A percentile compares a stretch with the other conserved stretches of the same genome.
These are phyloP conservation scores for Acanthamoeba healyi DNA, from an alignment of 208 protist genomes.

Conservation along the genomic window DNA sequence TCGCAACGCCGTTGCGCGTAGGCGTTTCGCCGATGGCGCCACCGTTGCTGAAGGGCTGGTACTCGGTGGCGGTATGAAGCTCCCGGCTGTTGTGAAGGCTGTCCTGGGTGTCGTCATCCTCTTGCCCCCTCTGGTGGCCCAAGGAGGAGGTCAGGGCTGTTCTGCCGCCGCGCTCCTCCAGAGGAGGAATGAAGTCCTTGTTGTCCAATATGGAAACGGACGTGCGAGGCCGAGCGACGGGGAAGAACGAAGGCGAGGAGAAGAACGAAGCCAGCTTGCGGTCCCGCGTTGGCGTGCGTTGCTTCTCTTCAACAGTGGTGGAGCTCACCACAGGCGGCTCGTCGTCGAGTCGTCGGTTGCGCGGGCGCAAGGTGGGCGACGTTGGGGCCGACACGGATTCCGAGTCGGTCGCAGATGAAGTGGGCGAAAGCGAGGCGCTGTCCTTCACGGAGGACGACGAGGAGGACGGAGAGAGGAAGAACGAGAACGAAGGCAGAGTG, in stretches of 20 bases:
- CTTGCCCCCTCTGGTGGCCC: too few relatives aligned
- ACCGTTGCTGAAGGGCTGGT: background rate
- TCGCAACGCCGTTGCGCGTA: background rate
- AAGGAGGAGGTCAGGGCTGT: background rate
- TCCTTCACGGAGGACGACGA: background rate
- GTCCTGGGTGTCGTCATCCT: background rate
- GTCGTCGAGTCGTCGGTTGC: background rate
- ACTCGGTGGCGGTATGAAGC: background rate
- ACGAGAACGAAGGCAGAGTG: background rate
- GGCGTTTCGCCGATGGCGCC: background rate
- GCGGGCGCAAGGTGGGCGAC: background rate
- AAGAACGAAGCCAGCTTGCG: constrained; percentile 56
- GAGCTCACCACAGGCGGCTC: background rate
- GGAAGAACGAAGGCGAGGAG: constrained; percentile 43
- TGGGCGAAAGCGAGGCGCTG: background rate
- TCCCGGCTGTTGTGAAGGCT: background rate
- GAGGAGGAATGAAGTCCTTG: background rate
- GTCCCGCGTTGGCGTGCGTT: constrained; percentile 6
- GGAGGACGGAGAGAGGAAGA: background rate
- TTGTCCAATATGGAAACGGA: constrained; percentile 63
- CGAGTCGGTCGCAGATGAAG: background rate
- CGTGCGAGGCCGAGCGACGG: background rate
- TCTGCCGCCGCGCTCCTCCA: background rate
- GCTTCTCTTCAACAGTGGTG: too few relatives aligned
- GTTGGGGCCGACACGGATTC: background rate